phyloP scores from a whole-genome alignment of 345 rosid species.

The Chamaenerion angustifolium region DNA sequence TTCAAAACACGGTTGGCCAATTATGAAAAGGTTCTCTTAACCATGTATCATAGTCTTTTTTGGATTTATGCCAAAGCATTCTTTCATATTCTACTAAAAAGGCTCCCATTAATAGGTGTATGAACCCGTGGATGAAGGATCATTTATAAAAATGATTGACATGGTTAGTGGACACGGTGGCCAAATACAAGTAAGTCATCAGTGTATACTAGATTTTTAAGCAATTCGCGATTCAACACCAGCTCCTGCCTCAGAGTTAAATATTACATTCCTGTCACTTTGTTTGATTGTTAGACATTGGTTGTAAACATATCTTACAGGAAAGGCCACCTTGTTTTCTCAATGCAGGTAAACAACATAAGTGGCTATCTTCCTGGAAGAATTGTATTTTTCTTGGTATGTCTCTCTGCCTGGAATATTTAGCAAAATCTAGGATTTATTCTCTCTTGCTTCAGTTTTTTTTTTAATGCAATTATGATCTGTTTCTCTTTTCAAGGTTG shows the following conservation, averaged over 20 bases:
- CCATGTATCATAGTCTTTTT: conserved; percentile 9
- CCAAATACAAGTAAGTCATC: conserved; percentile 64
- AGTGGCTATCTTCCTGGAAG: conserved; percentile 99
- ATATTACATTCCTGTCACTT: no score
- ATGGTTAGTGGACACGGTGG: conserved; percentile 97
- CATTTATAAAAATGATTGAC: conserved; percentile 98
- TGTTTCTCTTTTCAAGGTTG: neutral
- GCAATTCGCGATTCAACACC: neutral
- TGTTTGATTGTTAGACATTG: no score
- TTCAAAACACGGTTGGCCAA: conserved; percentile 76
- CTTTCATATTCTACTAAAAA: conserved; percentile 3
- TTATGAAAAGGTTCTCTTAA: conserved; percentile 60
- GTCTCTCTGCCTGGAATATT: conserved; percentile 5
- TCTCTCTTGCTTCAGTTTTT: neutral
- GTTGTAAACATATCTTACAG: neutral
- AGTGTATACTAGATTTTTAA: neutral
- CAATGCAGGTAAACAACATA: conserved; percentile 81
- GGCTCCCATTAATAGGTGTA: conserved; percentile 42
- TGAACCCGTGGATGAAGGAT: conserved; percentile 99
- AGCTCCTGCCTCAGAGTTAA: no score
- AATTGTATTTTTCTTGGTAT: conserved; percentile 96
- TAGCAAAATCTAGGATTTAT: neutral
- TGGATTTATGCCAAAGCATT: conserved; percentile 4
- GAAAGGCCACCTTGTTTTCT: neutral
- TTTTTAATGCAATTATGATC: neutral